Conservation (phyloP, 441 rosid genomes). For the Dalechampia spathulata region DNA sequence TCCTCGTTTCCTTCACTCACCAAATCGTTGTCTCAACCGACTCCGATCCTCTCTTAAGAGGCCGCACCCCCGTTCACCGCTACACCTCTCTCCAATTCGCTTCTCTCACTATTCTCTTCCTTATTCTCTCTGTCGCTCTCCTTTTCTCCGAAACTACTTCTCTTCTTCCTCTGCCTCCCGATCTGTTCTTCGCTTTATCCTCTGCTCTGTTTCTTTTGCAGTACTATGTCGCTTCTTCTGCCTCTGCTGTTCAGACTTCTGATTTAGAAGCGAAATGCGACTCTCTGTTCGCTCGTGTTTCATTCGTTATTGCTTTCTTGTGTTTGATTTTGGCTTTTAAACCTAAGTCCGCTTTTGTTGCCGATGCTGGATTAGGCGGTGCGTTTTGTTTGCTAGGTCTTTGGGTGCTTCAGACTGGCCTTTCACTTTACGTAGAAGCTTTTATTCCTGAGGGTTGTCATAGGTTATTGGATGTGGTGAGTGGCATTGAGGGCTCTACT, state of each 20-base stretch:
- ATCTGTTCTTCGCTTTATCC: constrained; percentile 76
- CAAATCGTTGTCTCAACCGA: constrained; percentile 56
- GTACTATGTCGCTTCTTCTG: constrained; percentile 48
- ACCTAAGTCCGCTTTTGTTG: constrained; percentile 53
- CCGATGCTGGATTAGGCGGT: constrained; percentile 62
- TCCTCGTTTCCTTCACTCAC: constrained; percentile 62
- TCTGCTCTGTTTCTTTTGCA: constrained; percentile 69
- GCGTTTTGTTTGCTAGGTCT: constrained; percentile 76
- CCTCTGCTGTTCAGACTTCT: constrained; percentile 76
- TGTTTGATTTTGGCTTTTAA: constrained; percentile 62
- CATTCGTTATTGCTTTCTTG: constrained; percentile 48
- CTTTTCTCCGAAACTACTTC: constrained; percentile 59
- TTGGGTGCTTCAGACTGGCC: constrained; percentile 88
- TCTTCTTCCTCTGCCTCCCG: constrained; percentile 59
- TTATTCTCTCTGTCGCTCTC: constrained; percentile 47
- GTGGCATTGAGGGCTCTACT: constrained; percentile 81
- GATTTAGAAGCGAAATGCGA: constrained; percentile 83
- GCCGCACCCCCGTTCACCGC: constrained; percentile 79
- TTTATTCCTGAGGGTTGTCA: constrained; percentile 97
- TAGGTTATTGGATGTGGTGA: constrained; percentile 60
- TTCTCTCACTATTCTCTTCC: constrained; percentile 70
- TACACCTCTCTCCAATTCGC: constrained; percentile 77
- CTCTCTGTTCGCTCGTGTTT: constrained; percentile 53
- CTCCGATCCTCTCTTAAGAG: constrained; percentile 80
- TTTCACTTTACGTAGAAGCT: constrained; percentile 73